phyloP scores from a whole-genome alignment of 2,329 filamentous ascomycete genomes.

The Aquanectria penicillioides region DNA sequence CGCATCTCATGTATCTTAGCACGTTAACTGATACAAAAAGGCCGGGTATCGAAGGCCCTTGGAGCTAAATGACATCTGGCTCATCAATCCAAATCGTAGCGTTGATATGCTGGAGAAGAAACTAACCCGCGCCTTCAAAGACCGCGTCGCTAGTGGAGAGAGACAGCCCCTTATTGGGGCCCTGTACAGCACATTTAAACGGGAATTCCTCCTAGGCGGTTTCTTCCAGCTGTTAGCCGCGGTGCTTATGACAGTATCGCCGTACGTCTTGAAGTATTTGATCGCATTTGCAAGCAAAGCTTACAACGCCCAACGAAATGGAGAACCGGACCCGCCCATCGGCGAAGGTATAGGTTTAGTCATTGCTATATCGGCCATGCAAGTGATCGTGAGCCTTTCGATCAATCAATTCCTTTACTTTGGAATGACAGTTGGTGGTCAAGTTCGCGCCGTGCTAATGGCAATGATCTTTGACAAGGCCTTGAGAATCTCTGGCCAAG shows the following conservation, averaged over 20 bases:
- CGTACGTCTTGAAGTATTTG: conserved; percentile 1
- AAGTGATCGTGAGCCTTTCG: not conserved
- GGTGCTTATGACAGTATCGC: not conserved
- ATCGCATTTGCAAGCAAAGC: not conserved
- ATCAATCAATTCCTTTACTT: conserved; percentile 15
- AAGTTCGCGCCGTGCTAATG: not conserved
- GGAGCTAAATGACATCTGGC: conserved; percentile 8
- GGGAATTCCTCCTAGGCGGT: conserved; percentile 1
- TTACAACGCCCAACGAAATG: not conserved
- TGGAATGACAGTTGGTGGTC: not conserved
- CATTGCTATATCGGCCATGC: conserved; percentile 1
- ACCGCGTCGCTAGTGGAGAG: not conserved
- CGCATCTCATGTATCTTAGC: not conserved
- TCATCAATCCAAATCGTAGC: conserved; percentile 2
- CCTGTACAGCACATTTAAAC: conserved; percentile 1
- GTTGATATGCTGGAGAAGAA: not conserved
- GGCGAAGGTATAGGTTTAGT: conserved; percentile 4
- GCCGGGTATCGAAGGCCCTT: conserved; percentile 6
- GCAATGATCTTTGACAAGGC: conserved; percentile 15
- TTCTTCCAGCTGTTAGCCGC: not conserved
- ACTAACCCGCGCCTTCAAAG: not conserved
- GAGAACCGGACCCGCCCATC: not conserved
- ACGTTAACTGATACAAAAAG: conserved; percentile 6
- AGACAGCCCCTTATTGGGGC: conserved; percentile 1
- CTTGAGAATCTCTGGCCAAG: not conserved